phyloP scores from a whole-genome alignment of 441 rosid species.

The Gossypium lobatum region DNA sequence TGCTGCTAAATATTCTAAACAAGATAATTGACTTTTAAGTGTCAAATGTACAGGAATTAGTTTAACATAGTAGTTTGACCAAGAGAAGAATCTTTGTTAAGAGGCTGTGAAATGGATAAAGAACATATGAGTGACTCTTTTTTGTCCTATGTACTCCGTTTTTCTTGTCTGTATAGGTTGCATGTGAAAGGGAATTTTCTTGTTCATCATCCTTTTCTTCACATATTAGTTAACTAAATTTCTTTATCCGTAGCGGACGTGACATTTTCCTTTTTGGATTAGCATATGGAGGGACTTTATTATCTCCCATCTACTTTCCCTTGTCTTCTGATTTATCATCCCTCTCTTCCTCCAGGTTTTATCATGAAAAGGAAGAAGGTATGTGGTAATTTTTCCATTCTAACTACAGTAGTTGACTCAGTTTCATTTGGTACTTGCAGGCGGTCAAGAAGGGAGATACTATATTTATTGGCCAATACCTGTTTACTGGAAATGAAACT shows the following conservation, averaged over 20 bases:
- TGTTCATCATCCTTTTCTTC: background rate
- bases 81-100: constrained; percentile 4
- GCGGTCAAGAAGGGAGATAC: constrained; percentile 57
- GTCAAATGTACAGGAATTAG: background rate
- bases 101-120: constrained; percentile 4
- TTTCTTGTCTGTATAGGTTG: background rate
- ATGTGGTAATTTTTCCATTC: background rate
- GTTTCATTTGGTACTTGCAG: constrained; percentile 30
- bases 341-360: background rate
- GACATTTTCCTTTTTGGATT: background rate
- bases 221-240: background rate
- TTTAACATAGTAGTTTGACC: constrained; percentile 9
- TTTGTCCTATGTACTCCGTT: background rate
- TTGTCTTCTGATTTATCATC: background rate
- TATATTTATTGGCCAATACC: constrained; percentile 55
- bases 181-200: background rate
- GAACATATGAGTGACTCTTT: background rate
- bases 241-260: background rate
- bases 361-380: background rate
- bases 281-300: background rate
- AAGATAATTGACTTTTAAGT: background rate
- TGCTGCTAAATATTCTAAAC: background rate
- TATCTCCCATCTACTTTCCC: background rate
- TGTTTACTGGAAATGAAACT: constrained; percentile 59
- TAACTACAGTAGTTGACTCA: background rate